phyloP scores from a whole-genome alignment of 495 filamentous ascomycete species.

The Letharia lupina region DNA sequence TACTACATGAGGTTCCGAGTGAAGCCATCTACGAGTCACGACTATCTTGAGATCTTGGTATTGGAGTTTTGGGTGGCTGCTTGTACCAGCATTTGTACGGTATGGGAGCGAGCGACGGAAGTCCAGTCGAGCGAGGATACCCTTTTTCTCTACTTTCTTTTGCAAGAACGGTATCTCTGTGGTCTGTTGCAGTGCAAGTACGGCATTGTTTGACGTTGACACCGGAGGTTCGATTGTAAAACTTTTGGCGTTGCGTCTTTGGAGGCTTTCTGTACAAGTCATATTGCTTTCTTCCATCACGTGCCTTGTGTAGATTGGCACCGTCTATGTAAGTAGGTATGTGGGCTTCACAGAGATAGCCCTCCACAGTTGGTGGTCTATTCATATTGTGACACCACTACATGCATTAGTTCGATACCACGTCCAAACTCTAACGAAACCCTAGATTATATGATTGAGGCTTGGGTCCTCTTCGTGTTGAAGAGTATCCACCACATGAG shows the following conservation, averaged over 20 bases:
- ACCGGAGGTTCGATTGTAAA: background rate
- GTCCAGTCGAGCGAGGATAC: constrained; percentile 11
- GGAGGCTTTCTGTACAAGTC: background rate
- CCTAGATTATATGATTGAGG: background rate
- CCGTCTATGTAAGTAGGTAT: too few species aligned
- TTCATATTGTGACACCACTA: too few species aligned
- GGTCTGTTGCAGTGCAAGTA: background rate
- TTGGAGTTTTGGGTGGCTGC: background rate
- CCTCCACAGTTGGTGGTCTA: too few species aligned
- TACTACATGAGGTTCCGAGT: background rate
- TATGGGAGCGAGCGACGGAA: background rate
- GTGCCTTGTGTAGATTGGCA: too few species aligned
- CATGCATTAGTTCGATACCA: too few species aligned
- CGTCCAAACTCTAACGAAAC: too few species aligned
- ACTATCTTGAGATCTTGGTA: background rate
- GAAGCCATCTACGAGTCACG: constrained; percentile 11
- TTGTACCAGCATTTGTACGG: background rate
- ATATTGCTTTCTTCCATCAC: background rate
- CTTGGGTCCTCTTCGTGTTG: background rate
- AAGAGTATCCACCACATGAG: background rate
- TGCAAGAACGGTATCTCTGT: background rate
- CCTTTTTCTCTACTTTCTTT: background rate
- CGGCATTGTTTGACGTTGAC: background rate
- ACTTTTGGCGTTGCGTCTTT: background rate
- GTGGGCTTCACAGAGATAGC: too few species aligned